These are phyloP conservation scores for Neurospora sublineolata DNA, from an alignment of 495 filamentous ascomycete species.

Conservation along the genomic window DNA sequence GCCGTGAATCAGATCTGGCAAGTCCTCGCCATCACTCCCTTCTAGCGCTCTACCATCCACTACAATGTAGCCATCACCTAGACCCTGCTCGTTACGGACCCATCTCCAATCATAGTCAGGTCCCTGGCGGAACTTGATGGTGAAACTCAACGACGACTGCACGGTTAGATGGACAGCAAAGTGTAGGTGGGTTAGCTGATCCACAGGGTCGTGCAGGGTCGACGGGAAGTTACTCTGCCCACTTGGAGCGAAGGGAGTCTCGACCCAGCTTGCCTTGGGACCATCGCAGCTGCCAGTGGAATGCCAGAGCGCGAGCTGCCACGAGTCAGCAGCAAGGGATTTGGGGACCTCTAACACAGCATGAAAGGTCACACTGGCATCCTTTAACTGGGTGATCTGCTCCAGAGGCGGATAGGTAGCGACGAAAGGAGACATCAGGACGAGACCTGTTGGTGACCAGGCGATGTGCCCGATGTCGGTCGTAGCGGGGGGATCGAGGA, in stretches of 20 bases:
- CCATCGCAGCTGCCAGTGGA: constrained; percentile 33
- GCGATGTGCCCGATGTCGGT: neutral
- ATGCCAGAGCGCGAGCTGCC: constrained; percentile 72
- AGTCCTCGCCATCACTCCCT: constrained; percentile 23
- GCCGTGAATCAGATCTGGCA: constrained; percentile 49
- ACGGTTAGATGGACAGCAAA: constrained; percentile 33
- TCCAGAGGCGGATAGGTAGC: constrained; percentile 54
- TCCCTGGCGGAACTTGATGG: constrained; percentile 56
- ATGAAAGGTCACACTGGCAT: constrained; percentile 44
- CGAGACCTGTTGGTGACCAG: neutral
- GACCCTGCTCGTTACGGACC: constrained; percentile 51
- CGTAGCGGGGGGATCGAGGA: neutral
- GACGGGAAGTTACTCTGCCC: constrained; percentile 25
- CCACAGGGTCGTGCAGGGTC: constrained; percentile 24
- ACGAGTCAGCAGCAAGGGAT: constrained; percentile 42
- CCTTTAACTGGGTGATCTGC: constrained; percentile 50
- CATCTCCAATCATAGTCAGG: constrained; percentile 57
- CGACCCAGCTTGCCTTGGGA: constrained; percentile 31
- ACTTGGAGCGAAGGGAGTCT: constrained; percentile 28
- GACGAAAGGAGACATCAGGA: constrained; percentile 18
- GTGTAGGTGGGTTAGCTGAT: constrained; percentile 29
- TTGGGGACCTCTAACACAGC: constrained; percentile 60
- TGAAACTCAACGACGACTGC: constrained; percentile 48
- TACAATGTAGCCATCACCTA: constrained; percentile 53
- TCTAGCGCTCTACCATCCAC: constrained; percentile 22